Evolutionary conservation across 208 protist genomes (phyloP).

Genomic region (Trypanosoma melophagium): DNA sequence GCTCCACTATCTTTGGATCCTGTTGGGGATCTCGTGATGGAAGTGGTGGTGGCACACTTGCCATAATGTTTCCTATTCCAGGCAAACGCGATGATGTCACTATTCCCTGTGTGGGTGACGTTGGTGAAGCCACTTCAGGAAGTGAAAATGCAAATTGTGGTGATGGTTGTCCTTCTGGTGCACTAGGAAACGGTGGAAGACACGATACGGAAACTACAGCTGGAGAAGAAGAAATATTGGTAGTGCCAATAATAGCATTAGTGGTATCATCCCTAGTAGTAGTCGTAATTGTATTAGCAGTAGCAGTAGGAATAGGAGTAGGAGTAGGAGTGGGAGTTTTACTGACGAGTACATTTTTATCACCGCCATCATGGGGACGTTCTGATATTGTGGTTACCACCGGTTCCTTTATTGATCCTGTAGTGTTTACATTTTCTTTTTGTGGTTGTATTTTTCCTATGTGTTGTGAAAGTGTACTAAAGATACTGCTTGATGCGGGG

Average conservation of each 20-base stretch:
- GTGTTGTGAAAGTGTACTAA: conserved; percentile 86
- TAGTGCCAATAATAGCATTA: too few relatives aligned
- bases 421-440: neutral
- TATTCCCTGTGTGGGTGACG: neutral
- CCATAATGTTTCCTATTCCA: neutral
- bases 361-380: neutral
- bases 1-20: conserved; percentile 48
- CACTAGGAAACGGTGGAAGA: neutral
- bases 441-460: conserved; percentile 17
- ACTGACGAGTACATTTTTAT: neutral
- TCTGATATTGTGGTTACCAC: conserved; percentile 2
- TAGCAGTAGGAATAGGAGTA: neutral
- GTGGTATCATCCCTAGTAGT: neutral
- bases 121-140: conserved; percentile 2
- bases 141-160: conserved; percentile 7
- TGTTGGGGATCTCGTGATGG: conserved; percentile 31
- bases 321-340: neutral
- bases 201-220: too few relatives aligned
- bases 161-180: conserved; percentile 7
- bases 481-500: conserved; percentile 47
- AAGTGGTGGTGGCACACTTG: conserved; percentile 35
- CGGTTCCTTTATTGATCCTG: neutral
- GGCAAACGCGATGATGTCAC: neutral
- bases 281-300: neutral
- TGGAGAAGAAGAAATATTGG: too few relatives aligned